phyloP scores from a whole-genome alignment of 352 stramenopile genomes.

The Thraustotheca clavata region DNA sequence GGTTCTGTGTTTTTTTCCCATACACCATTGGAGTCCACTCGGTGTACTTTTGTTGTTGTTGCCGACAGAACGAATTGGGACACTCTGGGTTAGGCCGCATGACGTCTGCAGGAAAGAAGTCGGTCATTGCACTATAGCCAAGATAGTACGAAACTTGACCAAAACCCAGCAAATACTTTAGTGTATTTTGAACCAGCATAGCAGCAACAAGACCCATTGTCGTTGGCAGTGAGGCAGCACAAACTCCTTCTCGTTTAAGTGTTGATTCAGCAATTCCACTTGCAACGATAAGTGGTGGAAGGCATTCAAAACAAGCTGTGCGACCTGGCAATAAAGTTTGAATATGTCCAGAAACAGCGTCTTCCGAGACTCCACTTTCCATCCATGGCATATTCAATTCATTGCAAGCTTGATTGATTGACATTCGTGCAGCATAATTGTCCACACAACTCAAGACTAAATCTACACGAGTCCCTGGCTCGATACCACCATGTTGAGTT shows the following conservation, averaged over 20 bases:
- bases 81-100: conserved; percentile 82
- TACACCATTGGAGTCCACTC: conserved; percentile 71
- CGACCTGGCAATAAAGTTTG: conserved; percentile 77
- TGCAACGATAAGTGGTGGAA: conserved; percentile 79
- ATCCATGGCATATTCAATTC: conserved; percentile 84
- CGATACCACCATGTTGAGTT: conserved; percentile 57
- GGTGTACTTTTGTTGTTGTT: conserved; percentile 44
- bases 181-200: conserved; percentile 80
- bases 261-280: conserved; percentile 80
- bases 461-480: conserved; percentile 35
- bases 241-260: conserved; percentile 84
- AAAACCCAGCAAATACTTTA: conserved; percentile 82
- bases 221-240: conserved; percentile 79
- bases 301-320: conserved; percentile 84
- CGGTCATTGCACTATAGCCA: conserved; percentile 80
- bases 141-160: conserved; percentile 83
- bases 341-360: conserved; percentile 85
- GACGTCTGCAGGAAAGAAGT: conserved; percentile 78
- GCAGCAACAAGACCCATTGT: conserved; percentile 85
- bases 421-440: conserved; percentile 83
- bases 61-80: conserved; percentile 61
- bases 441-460: conserved; percentile 85
- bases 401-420: conserved; percentile 84
- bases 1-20: conserved; percentile 30
- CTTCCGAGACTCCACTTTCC: conserved; percentile 86